Conservation (phyloP, 176 grass and related monocot species). For the Phragmites australis region DNA sequence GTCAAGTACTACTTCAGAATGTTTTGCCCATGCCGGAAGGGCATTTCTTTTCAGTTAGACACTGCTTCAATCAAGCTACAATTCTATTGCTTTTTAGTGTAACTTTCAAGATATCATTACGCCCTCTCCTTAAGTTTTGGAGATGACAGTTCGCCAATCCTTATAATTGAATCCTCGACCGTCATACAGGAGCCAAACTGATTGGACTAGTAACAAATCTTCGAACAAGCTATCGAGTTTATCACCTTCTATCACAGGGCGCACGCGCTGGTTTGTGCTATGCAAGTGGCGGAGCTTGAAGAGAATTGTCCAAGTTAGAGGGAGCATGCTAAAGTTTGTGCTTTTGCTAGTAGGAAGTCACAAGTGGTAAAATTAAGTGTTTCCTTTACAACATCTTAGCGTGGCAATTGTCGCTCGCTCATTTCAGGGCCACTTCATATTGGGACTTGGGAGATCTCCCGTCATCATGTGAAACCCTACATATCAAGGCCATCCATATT, state of each 20-base stretch:
- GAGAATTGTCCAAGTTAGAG: no score
- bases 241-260: neutral
- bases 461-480: neutral
- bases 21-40: conserved; percentile 31
- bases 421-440: neutral
- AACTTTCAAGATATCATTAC: neutral
- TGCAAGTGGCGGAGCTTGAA: no score
- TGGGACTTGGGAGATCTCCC: neutral
- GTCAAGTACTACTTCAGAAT: conserved; percentile 11
- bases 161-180: no score
- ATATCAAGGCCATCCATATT: neutral
- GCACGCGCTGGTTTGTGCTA: no score
- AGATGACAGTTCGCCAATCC: no score
- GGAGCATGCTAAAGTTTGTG: no score
- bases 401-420: no score
- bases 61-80: conserved; percentile 5
- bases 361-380: no score
- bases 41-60: neutral
- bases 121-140: neutral
- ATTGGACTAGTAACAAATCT: no score
- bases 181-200: neutral
- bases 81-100: neutral
- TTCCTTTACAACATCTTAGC: no score
- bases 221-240: neutral
- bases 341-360: no score